These are phyloP conservation scores for Fusarium sp. DNA, from an alignment of 2,329 filamentous ascomycete genomes.

Conservation along the genomic window DNA sequence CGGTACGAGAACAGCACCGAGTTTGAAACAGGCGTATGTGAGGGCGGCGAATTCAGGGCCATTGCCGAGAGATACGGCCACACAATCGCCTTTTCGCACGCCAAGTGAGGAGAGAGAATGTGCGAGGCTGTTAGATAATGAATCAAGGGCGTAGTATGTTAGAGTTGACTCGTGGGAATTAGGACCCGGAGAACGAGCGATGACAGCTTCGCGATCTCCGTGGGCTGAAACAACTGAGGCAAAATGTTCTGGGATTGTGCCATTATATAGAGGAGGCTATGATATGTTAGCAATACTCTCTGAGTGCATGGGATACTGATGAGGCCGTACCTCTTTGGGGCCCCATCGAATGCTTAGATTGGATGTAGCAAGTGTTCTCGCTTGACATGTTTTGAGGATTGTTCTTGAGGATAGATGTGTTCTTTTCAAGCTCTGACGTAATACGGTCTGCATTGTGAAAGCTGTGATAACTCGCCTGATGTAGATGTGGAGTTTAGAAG, in stretches of 20 bases:
- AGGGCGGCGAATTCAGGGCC: slow-evolving; percentile 83
- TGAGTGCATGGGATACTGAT: no score
- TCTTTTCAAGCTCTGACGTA: slow-evolving; percentile 22
- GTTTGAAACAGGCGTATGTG: slow-evolving; percentile 91
- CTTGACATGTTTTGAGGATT: slow-evolving; percentile 2
- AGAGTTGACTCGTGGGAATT: slow-evolving; percentile 69
- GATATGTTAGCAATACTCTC: neutral
- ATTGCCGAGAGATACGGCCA: slow-evolving; percentile 89
- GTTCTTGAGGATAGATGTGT: slow-evolving; percentile 9
- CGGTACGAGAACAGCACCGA: slow-evolving; percentile 94
- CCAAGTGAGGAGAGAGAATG: slow-evolving; percentile 74
- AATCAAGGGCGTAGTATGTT: slow-evolving; percentile 80
- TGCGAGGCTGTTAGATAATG: slow-evolving; percentile 79
- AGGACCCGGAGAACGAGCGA: slow-evolving; percentile 57
- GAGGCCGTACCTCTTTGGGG: slow-evolving; percentile 42
- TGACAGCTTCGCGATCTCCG: slow-evolving; percentile 71
- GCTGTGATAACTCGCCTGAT: neutral
- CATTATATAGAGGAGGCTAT: slow-evolving; percentile 72
- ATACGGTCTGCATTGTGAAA: slow-evolving; percentile 28
- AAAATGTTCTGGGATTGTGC: slow-evolving; percentile 80
- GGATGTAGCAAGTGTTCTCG: slow-evolving; percentile 32
- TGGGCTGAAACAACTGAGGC: slow-evolving; percentile 68
- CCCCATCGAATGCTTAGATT: slow-evolving; percentile 45
- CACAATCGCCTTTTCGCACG: slow-evolving; percentile 82
- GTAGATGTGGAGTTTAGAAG: neutral